Evolutionary conservation across 805 yeast species (phyloP).

Genomic region (Maudiozyma saulgeensis): DNA sequence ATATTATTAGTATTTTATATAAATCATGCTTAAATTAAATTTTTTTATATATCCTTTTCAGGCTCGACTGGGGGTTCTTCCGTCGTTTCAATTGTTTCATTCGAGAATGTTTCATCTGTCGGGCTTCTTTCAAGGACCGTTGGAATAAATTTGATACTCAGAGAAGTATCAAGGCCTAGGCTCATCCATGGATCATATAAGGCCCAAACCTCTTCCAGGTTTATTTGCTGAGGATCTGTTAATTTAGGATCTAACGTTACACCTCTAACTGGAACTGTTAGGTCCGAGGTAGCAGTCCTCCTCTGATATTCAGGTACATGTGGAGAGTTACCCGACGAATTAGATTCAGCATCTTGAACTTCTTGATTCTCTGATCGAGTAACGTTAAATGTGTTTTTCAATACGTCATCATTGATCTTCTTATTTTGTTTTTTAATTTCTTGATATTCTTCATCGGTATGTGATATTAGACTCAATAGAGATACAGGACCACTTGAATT

Average conservation of each 20-base stretch:
- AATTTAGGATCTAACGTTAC: conserved; percentile 13
- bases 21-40: too few relatives aligned
- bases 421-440: conserved; percentile 11
- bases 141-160: conserved; percentile 29
- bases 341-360: background rate
- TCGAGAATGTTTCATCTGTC: background rate
- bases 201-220: conserved; percentile 24
- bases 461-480: conserved; percentile 9
- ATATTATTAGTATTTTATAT: too few relatives aligned
- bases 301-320: background rate
- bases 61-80: background rate
- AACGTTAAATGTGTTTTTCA: background rate
- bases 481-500: background rate
- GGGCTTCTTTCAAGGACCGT: conserved; percentile 12
- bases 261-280: conserved; percentile 10
- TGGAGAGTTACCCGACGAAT: background rate
- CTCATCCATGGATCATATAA: conserved; percentile 30
- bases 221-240: conserved; percentile 16
- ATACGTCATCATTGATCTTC: conserved; percentile 9
- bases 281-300: background rate
- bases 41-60: too few relatives aligned
- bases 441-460: conserved; percentile 10
- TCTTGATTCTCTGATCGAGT: background rate
- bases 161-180: conserved; percentile 27
- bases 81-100: background rate